Evolutionary conservation across 345 rosid species (phyloP), one percentile per base, ranked within the genome.

Genomic region (Rhodomyrtus tomentosa): DNA sequence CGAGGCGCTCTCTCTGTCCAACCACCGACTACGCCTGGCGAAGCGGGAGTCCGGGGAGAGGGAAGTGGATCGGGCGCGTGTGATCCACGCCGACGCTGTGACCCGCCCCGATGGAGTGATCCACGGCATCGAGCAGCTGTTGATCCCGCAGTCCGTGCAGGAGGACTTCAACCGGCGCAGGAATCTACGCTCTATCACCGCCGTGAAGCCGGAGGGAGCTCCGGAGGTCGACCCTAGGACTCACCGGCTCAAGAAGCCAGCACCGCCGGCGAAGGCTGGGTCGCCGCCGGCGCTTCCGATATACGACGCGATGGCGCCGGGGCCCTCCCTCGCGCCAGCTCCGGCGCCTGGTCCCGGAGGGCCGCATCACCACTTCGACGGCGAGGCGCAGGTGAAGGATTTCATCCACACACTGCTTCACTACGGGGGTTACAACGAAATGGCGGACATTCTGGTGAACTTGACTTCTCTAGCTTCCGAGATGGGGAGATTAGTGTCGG

Each of bases 321-420:
- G 93, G 1, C 93, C 92, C 9, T 84, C 87, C 5, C 88, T 89
- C 5, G 92, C 94, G 58, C 93, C 94, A 5, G 92, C 94, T 13
- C 92, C 94, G 21, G 94, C 94, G 7, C 92, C 94, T 3, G 93
- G 92, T 5, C 93, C 92, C 6, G 94, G 94, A 0, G 94, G 94
- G n/a, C 90, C 90, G 0, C 91, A 84, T 81, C 83, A 88, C 73
- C 90, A 92, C 85, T 91, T 91, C 85, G 88, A 92, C 80, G 94
- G 92, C 27, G 90, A 90, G 84, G 85, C 82, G 50, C 93, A 92
- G 87, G 94, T 92, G n/a, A 92, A 89, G 50, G 91, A 91, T 56
- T 92, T 92, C 82, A 92, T 92, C 55, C 87, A 89, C 32, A 92
- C 93, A 6, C 87, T 92, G 6, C 50, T 92, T 52, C 91, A 85